Percentiles rank a stretch among this genome's conserved stretches.
These are phyloP conservation scores for Mycena albidolilacea DNA, from an alignment of 768 basidiomycete species.

Conservation along the genomic window DNA sequence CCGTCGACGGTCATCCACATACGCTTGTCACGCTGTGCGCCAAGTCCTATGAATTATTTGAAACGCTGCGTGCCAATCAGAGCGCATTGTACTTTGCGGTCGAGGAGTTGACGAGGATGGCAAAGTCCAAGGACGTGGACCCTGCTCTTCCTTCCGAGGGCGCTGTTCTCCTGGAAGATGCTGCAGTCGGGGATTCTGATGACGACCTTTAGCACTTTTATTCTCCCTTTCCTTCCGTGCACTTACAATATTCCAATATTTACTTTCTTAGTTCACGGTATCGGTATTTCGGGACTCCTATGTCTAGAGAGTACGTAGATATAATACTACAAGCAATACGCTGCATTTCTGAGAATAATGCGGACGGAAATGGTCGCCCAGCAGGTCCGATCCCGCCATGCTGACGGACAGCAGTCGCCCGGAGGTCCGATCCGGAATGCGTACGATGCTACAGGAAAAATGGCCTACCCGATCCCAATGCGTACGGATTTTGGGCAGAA, in stretches of 20 bases:
- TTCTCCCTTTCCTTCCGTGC: not conserved
- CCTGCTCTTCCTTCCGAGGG: not conserved
- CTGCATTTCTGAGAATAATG: not conserved
- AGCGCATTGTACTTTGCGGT: not conserved
- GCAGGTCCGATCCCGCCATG: constrained; percentile 3
- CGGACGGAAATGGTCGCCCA: not conserved
- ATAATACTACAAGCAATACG: too few relatives aligned
- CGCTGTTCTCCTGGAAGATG: too few relatives aligned
- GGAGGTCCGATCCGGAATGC: not conserved
- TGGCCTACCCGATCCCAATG: too few relatives aligned
- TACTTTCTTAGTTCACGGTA: not conserved
- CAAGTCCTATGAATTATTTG: not conserved
- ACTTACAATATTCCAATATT: too few relatives aligned
- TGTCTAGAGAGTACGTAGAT: too few relatives aligned
- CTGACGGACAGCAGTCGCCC: not conserved
- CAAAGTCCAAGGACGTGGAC: not conserved
- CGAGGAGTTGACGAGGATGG: not conserved
- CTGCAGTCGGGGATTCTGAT: not conserved
- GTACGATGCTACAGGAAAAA: not conserved
- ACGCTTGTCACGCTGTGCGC: constrained; percentile 1
- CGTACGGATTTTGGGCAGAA: too few relatives aligned
- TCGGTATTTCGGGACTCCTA: too few relatives aligned
- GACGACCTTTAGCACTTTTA: not conserved
- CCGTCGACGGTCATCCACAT: constrained; percentile 2
- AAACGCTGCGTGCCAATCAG: not conserved